Base-by-base conservation (phyloP, 1,284 basidiomycete species). In the Ustilago tritici region DNA sequence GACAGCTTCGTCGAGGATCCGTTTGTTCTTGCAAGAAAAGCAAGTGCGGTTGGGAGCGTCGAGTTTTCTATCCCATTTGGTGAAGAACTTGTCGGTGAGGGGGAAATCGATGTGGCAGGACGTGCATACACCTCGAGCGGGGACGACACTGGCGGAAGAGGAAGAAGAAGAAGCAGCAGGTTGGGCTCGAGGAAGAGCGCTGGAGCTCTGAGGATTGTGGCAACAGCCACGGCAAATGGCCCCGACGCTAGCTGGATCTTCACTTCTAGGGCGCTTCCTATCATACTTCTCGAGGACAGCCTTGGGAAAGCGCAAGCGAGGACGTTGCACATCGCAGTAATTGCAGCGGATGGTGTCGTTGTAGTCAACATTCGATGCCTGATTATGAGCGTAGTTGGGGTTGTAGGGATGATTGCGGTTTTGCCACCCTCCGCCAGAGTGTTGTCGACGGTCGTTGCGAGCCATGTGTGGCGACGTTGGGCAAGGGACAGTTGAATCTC, bases 401-500 rank as follows among this genome's bases (percentile, higher is more conserved):
- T 38, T 12, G 3, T 40, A 36, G 28, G 8, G 36, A 38, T n/a
- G 7, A 35, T 19, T 19, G 43, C 7, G 5, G 43, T 46, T 36
- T 9, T 36, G 31, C 15, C 53, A n/a, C 34, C 40, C 15, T 17
- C 40, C 40, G 14, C 14, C 17, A 15, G 6, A 9, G 6, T 32
- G 14, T 36, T 14, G 19, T 11, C 28, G 50, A 34, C 35, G 47
- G 1, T 19, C 28, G 11, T 50, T 50, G 9, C 64, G 64, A 46
- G 62, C 28, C 70, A 71, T 66, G 55, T 47, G 36, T 63, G 70
- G 60, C 70, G 70, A 69, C 56, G 61, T 60, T 46, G 38, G 8
- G 17, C 14, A 28, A 28, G 23, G 23, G 23, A 28, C 23, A 28
- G 23, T 28, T 28, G 23, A 28, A 28, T 28, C 23, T 28, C 23